Base-by-base conservation (phyloP, 352 stramenopile genomes). In the Phytophthora crassamura region DNA sequence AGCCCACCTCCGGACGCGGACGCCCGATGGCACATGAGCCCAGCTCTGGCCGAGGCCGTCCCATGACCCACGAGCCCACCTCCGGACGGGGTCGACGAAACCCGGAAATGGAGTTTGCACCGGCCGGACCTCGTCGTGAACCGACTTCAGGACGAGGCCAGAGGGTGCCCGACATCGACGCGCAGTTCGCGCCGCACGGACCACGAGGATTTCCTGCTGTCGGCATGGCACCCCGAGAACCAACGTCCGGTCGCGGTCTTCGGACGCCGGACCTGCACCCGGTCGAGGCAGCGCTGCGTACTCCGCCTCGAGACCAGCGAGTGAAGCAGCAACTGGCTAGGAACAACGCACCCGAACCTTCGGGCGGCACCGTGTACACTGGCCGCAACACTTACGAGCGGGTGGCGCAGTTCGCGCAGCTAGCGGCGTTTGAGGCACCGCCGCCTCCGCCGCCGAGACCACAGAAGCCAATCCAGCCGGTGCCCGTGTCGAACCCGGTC, bases 351-450 rank as follows among this genome's bases (percentile, higher is more conserved):
- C 30, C 51, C 32, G 22, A 53, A 8, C 51, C 53, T 0, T 52
- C 56, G 4, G 63, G 64, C n/a, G 68, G 63, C 3, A 73, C 68
- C 2, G 68, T 76, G n/a, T 73, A 69, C 30, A 59, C 67, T 55
- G 58, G 63, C 7, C 68, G 34, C 34, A 69, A 66, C 42, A 67
- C 58, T 7, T 70, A 69, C 41, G 64, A 76, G 7, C 22, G 64
- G 57, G 58, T 69, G 14, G 58, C 59, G 8, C 57, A 65, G 35
- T 76, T 76, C 55, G 68, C 68, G n/a, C 68, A 74, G 8, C 32
- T 74, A 43, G 68, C 68, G 46, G 68, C 64, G 5, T 76, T 76
- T 39, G 68, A 76, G 22, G 64, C 64, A 46, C 68, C 64, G 7
- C 41, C 62, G 7, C 67, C 62, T 22, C 54, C 55, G 5, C 63